Percentiles rank a stretch among this genome's conserved stretches.
These are phyloP conservation scores for Lyophyllum shimeji DNA, from an alignment of 768 basidiomycete species.

Conservation along the genomic window DNA sequence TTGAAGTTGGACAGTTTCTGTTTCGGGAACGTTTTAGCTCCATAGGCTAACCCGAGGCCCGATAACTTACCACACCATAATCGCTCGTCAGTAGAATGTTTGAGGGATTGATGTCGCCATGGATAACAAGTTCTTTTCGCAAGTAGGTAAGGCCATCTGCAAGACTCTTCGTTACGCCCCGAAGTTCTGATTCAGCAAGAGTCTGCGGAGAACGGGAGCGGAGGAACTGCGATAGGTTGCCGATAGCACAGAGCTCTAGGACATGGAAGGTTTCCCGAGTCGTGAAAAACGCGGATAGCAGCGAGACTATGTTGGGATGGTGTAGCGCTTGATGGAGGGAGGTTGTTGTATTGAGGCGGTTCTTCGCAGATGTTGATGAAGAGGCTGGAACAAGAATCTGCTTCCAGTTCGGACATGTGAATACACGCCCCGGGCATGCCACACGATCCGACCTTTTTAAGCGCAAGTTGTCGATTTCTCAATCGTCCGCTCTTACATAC, in stretches of 20 bases:
- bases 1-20: conserved; percentile 49
- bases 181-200: conserved; percentile 34
- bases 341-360: conserved; percentile 11
- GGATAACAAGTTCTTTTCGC: conserved; percentile 39
- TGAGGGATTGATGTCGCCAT: conserved; percentile 39
- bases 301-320: conserved; percentile 49
- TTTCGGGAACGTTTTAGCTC: neutral
- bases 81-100: conserved; percentile 41
- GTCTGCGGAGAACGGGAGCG: conserved; percentile 15
- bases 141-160: conserved; percentile 44
- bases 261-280: conserved; percentile 34
- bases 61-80: conserved; percentile 35
- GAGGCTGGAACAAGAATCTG: neutral
- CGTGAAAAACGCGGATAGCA: conserved; percentile 40
- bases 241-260: conserved; percentile 45
- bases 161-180: conserved; percentile 37
- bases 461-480: conserved; percentile 37
- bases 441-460: conserved; percentile 38
- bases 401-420: neutral
- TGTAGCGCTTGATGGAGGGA: conserved; percentile 40
- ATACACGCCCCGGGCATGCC: neutral
- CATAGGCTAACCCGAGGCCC: neutral
- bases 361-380: conserved; percentile 8
- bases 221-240: conserved; percentile 35
- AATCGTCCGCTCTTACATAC: conserved; percentile 45